Base-by-base conservation (phyloP, 306 rosid species). In the Fagus crenata region DNA sequence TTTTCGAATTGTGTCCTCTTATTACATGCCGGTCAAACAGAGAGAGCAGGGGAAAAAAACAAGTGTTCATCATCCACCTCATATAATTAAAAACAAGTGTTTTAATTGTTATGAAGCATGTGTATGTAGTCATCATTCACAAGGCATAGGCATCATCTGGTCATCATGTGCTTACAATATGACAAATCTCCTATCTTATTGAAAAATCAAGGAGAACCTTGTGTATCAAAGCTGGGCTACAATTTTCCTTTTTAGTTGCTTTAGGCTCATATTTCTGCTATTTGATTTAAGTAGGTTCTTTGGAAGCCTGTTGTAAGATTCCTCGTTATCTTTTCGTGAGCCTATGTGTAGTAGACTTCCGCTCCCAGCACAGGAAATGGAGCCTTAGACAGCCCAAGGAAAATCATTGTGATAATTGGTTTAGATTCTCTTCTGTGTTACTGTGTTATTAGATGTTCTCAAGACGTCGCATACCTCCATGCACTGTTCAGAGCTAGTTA, bases 201-300 rank as follows among this genome's bases (percentile, higher is more conserved):
- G 59, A 54, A 54, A 53, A 54, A 54, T 54, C 59, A 54, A 54
- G 56, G 15, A 53, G 59, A 54, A 54, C 31, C 59, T 54, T 54
- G 39, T 32, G 5, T 59, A 59, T 32, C 67, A 11, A 59, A 59
- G 4, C 39, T 0, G 1, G 17, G 67, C 49, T 31, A 5, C 37
- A 31, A 31, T 59, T 59, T 59, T 59, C n/a, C 67, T 11, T 54
- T 54, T 54, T 54, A 54, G 59, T 54, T 59, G 39, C 65, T 31
- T 8, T 59, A 31, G 67, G 15, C 6, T 59, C 39, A 8, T 58
- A 7, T 7, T 43, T 43, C 49, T 43, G 49, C 49, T 43, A 43
- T 43, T 43, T 43, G 13, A 43, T 32, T 59, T 59, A 1, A 28
- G 35, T 33, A 28, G 67, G 67, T 9, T 59, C 9, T 31, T 59